Base-by-base conservation (phyloP, 148 eudicot species). In the Camellia sinensis region DNA sequence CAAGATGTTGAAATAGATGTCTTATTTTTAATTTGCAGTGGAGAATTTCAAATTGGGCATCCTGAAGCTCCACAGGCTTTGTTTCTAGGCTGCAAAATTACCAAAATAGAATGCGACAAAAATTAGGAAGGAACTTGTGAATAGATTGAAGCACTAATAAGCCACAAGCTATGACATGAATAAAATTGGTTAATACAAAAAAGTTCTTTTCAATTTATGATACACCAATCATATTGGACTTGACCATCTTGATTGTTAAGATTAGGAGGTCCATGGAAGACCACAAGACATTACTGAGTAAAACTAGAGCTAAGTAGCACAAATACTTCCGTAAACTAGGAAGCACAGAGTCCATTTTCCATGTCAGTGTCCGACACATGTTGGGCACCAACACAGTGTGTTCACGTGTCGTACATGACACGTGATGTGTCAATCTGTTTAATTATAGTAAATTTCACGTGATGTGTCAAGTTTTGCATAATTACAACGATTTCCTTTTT, bases 61-160 rank as follows among this genome's bases (percentile, higher is more conserved):
- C 91, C 83, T 92, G 76, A 81, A 94, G 93, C 91, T 94, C 98
- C 86, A 92, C 97, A 46, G 92, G 97, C 88, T 91, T 94, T 81
- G 92, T 94, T 84, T 94, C 97, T 80, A 92, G 10, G 83, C 98
- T 94, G 94, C 87, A 84, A 76, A 29, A 56, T 46, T 54, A 53
- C 22, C 82, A 80, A 50, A 75, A 48, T 73, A 57, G 73, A 75
- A 80, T 71, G 37, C 56, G 44, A 54, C 62, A 78, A 63, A 19
- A 21, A n/a, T 41, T 70, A 37, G 37, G 44, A 46, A 64, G 67
- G 11, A 21, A 64, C 41, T 64, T 41, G 6, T 3, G 64, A 53
- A 63, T 18, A 71, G 52, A 71, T 7, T 21, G 5, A 66, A 68
- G 21, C 41, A n/a, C 53, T 29, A 82, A 21, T 46, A 10, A 65